Evolutionary conservation across 768 basidiomycete genomes (phyloP).

Genomic region (Candolleomyces efflorescens): DNA sequence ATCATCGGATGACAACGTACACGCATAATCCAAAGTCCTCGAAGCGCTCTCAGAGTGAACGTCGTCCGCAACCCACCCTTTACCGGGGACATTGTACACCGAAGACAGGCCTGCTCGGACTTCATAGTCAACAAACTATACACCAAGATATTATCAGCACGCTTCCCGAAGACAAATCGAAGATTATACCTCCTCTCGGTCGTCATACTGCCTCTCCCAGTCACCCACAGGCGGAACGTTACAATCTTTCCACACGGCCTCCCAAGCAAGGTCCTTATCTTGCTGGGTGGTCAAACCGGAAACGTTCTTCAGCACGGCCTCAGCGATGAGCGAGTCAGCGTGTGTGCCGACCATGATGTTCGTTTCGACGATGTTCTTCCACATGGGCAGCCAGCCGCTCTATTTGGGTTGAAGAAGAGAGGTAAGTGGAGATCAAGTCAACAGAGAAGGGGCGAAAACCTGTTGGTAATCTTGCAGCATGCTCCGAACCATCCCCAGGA

Average conservation of each 20-base stretch:
- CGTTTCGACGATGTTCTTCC: conserved; percentile 86
- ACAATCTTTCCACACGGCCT: conserved; percentile 72
- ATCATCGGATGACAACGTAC: conserved; percentile 32
- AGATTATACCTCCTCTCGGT: conserved; percentile 67
- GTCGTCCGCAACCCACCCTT: conserved; percentile 78
- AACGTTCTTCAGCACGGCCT: conserved; percentile 65
- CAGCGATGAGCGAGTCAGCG: conserved; percentile 72
- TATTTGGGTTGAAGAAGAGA: conserved; percentile 16
- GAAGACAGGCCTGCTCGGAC: conserved; percentile 73
- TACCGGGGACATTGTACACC: conserved; percentile 45
- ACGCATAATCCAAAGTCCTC: conserved; percentile 75
- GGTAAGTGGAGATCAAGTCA: background rate
- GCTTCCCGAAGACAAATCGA: background rate
- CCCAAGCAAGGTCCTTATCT: conserved; percentile 61
- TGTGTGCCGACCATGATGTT: conserved; percentile 86
- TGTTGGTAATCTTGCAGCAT: conserved; percentile 78
- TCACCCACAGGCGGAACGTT: conserved; percentile 60
- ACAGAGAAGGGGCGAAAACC: conserved; percentile 26
- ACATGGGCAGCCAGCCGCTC: conserved; percentile 88
- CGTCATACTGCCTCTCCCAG: conserved; percentile 52
- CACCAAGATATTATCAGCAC: too few relatives aligned
- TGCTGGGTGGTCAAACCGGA: conserved; percentile 36
- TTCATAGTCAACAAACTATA: conserved; percentile 78
- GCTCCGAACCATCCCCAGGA: conserved; percentile 69
- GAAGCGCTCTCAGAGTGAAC: conserved; percentile 80